Percentiles rank a stretch among this genome's conserved stretches.
Evolutionary conservation across 371 early-diverging fungal genomes (phyloP).

Genomic region (Mortierella sp.): DNA sequence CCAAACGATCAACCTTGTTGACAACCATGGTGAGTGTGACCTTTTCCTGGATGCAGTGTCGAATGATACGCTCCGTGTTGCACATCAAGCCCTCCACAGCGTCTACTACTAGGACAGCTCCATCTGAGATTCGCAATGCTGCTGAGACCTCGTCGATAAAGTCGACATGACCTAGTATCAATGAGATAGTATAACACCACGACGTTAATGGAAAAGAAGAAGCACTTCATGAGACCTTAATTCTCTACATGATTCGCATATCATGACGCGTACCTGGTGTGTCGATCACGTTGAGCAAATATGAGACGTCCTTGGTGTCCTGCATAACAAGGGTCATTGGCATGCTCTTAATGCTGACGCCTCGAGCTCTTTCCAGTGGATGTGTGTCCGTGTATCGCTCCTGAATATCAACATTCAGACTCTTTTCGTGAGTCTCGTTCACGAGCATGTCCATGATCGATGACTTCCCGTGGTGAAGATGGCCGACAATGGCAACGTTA

Average conservation of each 20-base stretch:
- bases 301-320: slow-evolving; percentile 86
- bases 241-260: too few species aligned
- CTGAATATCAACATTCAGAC: slow-evolving; percentile 67
- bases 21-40: slow-evolving; percentile 88
- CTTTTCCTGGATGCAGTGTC: slow-evolving; percentile 82
- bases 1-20: slow-evolving; percentile 97
- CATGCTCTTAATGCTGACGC: slow-evolving; percentile 90
- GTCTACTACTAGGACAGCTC: slow-evolving; percentile 95
- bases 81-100: slow-evolving; percentile 98
- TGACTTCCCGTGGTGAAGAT: slow-evolving; percentile 98
- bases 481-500: slow-evolving; percentile 93
- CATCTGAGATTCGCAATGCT: slow-evolving; percentile 89
- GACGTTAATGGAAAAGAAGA: neutral
- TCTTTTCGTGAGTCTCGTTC: slow-evolving; percentile 82
- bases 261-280: slow-evolving; percentile 80
- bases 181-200: neutral
- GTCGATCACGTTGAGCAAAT: slow-evolving; percentile 91
- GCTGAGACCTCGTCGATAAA: slow-evolving; percentile 95
- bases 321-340: slow-evolving; percentile 94
- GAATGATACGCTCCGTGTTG: slow-evolving; percentile 91
- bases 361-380: slow-evolving; percentile 90
- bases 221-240: neutral
- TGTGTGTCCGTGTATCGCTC: slow-evolving; percentile 94
- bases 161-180: slow-evolving; percentile 83
- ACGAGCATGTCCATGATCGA: slow-evolving; percentile 94